phyloP scores from a whole-genome alignment of 495 filamentous ascomycete genomes.

The Amniculicola lignicola region DNA sequence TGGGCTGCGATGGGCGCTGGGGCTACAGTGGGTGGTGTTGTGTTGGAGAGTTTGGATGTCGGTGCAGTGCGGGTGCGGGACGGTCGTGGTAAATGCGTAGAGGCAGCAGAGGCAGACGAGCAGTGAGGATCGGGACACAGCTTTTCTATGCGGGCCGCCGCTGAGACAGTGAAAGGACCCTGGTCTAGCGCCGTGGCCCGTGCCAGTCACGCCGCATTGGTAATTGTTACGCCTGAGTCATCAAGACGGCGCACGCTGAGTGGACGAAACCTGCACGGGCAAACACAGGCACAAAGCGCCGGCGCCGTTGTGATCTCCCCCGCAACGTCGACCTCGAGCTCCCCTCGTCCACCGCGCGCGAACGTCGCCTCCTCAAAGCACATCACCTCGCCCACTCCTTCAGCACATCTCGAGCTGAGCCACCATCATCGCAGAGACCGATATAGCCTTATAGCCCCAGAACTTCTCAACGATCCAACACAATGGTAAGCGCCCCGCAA shows the following conservation, averaged over 20 bases:
- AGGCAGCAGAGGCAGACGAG: too few relatives aligned
- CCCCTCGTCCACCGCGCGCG: too few relatives aligned
- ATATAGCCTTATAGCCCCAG: too few relatives aligned
- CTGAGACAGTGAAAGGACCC: too few relatives aligned
- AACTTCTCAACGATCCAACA: neutral
- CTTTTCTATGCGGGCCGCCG: neutral
- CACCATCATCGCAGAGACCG: too few relatives aligned
- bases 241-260: neutral
- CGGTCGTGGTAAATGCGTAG: too few relatives aligned
- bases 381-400: neutral
- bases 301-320: too few relatives aligned
- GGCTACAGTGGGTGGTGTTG: neutral
- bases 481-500: slow-evolving; percentile 8
- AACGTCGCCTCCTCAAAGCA: neutral
- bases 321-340: neutral
- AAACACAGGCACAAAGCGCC: too few relatives aligned
- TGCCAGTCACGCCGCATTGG: neutral
- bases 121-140: too few relatives aligned
- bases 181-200: neutral
- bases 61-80: too few relatives aligned
- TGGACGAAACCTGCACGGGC: too few relatives aligned
- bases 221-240: slow-evolving; percentile 1
- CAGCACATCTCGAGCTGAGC: too few relatives aligned
- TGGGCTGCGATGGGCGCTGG: neutral
- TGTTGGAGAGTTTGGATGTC: neutral